Conservation (phyloP, 495 filamentous ascomycete genomes). For the Delitschia confertaspora region DNA sequence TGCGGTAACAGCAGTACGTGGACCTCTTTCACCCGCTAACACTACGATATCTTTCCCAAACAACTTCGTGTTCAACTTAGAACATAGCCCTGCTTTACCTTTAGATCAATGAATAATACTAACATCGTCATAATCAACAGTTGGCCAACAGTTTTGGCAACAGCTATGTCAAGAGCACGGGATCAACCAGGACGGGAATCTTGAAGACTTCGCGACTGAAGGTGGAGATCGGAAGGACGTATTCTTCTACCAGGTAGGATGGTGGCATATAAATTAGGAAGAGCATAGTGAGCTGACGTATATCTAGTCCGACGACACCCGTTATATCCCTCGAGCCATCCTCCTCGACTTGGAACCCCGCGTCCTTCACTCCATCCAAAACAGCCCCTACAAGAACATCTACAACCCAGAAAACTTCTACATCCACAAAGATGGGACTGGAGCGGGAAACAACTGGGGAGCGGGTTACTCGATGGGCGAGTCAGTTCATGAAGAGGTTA, state of each 20-base stretch:
- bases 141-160: slow-evolving; percentile 94
- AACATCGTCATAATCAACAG: slow-evolving; percentile 41
- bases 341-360: slow-evolving; percentile 90
- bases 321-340: slow-evolving; percentile 95
- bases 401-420: slow-evolving; percentile 99
- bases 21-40: not conserved
- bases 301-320: slow-evolving; percentile 80
- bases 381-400: slow-evolving; percentile 89
- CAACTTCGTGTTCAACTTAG: not conserved
- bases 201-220: slow-evolving; percentile 92
- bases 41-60: not conserved
- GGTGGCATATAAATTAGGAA: no score
- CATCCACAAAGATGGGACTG: slow-evolving; percentile 79
- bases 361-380: slow-evolving; percentile 85
- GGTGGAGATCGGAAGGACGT: slow-evolving; percentile 97
- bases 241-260: slow-evolving; percentile 93
- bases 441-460: slow-evolving; percentile 97
- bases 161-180: slow-evolving; percentile 96
- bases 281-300: no score
- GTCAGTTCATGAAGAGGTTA: slow-evolving; percentile 86
- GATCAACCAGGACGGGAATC: slow-evolving; percentile 91
- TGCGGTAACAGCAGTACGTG: slow-evolving; percentile 96
- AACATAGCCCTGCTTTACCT: no score
- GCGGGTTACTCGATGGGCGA: slow-evolving; percentile 91
- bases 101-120: no score